Base-by-base conservation (phyloP, 208 protist species). In the Trypanosoma cruzi region DNA sequence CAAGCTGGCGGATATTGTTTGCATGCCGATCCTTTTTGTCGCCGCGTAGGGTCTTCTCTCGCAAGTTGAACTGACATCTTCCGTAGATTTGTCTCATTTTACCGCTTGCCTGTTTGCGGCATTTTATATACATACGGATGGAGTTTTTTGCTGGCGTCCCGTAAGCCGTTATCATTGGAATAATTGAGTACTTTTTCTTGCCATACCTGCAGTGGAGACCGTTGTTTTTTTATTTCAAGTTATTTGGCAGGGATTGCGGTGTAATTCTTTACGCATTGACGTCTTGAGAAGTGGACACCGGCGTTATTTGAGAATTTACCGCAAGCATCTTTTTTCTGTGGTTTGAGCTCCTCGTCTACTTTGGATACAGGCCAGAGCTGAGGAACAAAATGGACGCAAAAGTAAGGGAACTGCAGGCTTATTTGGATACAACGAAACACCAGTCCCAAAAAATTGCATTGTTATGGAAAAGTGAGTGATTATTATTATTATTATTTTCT, bases 291-390 rank as follows among this genome's bases (percentile, higher is more conserved):
- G 11, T 81, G 89, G 22, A 55, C 68, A 53, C 92, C 92, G 6
- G 89, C 92, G n/a, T n/a, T n/a, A n/a, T n/a, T n/a, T n/a, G n/a
- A n/a, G n/a, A n/a, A n/a, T n/a, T n/a, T n/a, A n/a, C n/a, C n/a
- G n/a, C n/a, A n/a, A n/a, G n/a, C n/a, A n/a, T n/a, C n/a, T 85
- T 89, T 63, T 89, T 89, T 81, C 77, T 87, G n/a, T 92, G 78
- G 79, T 65, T 89, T 22, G 80, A 93, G 75, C 75, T 96, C 49
- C 79, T 95, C 32, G 95, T 86, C 67, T 52, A n/a, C n/a, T n/a
- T n/a, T 40, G 89, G 88, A 34, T 96, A 93, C 80, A 70, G 77
- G 32, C 75, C 76, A 13, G 40, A 84, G 10, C 53, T 88, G 40
- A 70, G 81, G 72, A 71, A 32, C 20, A 67, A 93, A 68, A 56